Conservation (phyloP, 495 filamentous ascomycete genomes). For the Aspergillus bertholletiae region DNA sequence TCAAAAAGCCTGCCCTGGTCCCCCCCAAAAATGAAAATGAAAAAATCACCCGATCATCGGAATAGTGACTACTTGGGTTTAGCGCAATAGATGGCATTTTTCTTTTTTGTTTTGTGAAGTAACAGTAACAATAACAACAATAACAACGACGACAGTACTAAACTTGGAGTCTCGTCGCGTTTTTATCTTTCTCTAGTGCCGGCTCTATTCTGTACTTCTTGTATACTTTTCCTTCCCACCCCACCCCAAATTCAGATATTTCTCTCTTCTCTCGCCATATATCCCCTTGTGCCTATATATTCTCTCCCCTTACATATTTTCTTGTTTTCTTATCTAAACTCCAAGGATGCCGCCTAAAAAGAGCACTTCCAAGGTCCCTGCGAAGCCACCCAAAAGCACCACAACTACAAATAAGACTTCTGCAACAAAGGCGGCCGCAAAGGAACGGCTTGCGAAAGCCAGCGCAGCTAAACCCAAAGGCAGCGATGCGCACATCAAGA, state of each 20-base stretch:
- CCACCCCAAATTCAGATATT: no score
- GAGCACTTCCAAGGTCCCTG: conserved; percentile 16
- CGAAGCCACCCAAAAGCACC: conserved; percentile 11
- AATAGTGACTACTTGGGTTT: background rate
- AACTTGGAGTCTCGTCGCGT: background rate
- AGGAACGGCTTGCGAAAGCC: conserved; percentile 12
- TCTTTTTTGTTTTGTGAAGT: background rate
- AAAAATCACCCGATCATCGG: background rate
- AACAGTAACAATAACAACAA: conserved; percentile 4
- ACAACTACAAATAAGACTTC: conserved; percentile 14
- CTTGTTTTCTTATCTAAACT: background rate
- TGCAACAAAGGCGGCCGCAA: conserved; percentile 9
- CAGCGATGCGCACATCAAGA: conserved; percentile 14
- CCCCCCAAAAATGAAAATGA: background rate
- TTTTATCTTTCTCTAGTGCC: background rate
- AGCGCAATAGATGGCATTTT: background rate
- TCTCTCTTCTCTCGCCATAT: no score
- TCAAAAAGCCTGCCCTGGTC: no score
- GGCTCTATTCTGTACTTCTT: no score
- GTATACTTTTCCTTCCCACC: background rate
- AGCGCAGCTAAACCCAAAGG: conserved; percentile 12
- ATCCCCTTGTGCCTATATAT: background rate
- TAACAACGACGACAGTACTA: conserved; percentile 5
- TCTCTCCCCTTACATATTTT: conserved; percentile 15
- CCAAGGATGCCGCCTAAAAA: conserved; percentile 36